Base-by-base conservation (phyloP, 2,329 filamentous ascomycete genomes). In the Trichoderma cornu-damae region DNA sequence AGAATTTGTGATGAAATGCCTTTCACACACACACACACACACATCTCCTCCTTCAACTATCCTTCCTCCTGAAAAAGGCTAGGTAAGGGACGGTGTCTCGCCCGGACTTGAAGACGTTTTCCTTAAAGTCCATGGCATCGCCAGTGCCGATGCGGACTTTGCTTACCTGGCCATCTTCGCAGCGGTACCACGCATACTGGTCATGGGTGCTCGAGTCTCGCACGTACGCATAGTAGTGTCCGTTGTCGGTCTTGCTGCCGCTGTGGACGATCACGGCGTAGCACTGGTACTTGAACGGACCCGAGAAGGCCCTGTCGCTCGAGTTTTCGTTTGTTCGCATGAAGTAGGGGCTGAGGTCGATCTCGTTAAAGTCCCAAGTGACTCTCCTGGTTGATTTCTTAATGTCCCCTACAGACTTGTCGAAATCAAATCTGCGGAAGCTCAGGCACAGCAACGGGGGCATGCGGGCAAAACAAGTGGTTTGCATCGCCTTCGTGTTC, bases 241-340 rank as follows among this genome's bases (percentile, higher is more conserved):
- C 92, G 50, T 82, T 83, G 35, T 83, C 81, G 52, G 88, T 77
- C 1, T 79, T 84, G 1, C 75, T 74, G 20, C 92, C 92, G 3
- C 82, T 72, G 69, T 96, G 92, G 61, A 88, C 79, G 54, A 95
- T 83, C 6, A 96, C 87, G 2, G 86, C 93, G 68, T 96, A 96
- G 52, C 89, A 86, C 67, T 96, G 87, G 70, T 96, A 99, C 4
- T 77, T 75, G 67, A 88, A 90, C 0, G 88, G 86, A 1, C 72
- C 73, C 2, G 66, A 64, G 58, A 80, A 78, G 12, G 74, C 73
- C 8, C 65, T 70, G 58, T 77, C 75, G 37, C 70, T 64, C 5
- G 68, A 70, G 14, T 64, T 68, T 68, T 74, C 56, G 65, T 74
- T 53, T 65, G 70, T 60, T 11, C 67, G 67, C 48, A 76, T 68